These are phyloP conservation scores for Suillus cothurnatus DNA, from an alignment of 768 basidiomycete species.

Conservation along the genomic window DNA sequence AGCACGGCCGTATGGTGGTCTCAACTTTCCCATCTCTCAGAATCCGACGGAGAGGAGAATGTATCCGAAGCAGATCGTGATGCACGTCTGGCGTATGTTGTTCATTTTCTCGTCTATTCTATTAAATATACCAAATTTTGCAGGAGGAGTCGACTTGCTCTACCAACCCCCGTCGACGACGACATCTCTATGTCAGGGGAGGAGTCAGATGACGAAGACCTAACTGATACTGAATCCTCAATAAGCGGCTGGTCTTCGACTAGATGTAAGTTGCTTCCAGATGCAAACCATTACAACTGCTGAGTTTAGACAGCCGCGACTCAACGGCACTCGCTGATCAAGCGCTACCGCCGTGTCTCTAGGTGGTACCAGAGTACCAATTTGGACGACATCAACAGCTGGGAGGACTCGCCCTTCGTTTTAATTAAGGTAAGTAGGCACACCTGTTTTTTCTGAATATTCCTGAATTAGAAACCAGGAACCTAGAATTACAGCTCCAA, in stretches of 20 bases:
- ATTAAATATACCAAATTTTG: not conserved
- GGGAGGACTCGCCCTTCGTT: conserved; percentile 52
- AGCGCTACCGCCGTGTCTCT: conserved; percentile 50
- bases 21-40: conserved; percentile 42
- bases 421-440: conserved; percentile 42
- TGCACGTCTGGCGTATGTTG: conserved; percentile 66
- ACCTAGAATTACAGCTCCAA: not conserved
- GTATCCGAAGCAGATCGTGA: conserved; percentile 71
- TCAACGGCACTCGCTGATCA: conserved; percentile 31
- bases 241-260: conserved; percentile 44
- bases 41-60: conserved; percentile 67
- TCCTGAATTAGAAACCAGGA: not conserved
- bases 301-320: conserved; percentile 23
- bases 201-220: conserved; percentile 77
- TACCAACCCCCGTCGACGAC: conserved; percentile 41
- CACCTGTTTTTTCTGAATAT: not conserved
- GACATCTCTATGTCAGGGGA: conserved; percentile 63
- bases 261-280: conserved; percentile 28
- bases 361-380: conserved; percentile 47
- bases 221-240: conserved; percentile 51
- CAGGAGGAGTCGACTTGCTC: conserved; percentile 57
- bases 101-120: conserved; percentile 1
- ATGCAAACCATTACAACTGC: conserved; percentile 7
- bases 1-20: conserved; percentile 19
- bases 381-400: conserved; percentile 39